Evolutionary conservation across 345 rosid genomes (phyloP), one percentile per base, ranked within the genome.

Genomic region (Salix arbutifolia): DNA sequence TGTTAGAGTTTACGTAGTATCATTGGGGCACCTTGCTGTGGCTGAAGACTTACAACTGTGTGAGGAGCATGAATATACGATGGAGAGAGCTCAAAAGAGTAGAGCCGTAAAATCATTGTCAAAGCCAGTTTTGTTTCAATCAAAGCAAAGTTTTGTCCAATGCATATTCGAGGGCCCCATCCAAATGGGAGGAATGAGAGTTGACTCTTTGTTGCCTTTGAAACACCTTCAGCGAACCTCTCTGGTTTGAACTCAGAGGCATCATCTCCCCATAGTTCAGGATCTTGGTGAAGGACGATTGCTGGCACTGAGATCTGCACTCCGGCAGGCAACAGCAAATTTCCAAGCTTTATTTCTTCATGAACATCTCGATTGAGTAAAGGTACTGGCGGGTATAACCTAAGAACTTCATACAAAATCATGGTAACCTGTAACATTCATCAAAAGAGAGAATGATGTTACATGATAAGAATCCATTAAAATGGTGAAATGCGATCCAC

Each of bases 111-210:
- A 48, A 87, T 81, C 88, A 87, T 81, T 48, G 87, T 87, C 74
- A 88, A 68, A 56, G 87, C 90, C 48, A 83, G 67, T 83, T 88
- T 89, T 1, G 89, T 90, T 82, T 91, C 96, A 5, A 88, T 19
- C 81, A 80, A n/a, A 2, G 88, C 84, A 77, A 89, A 89, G 74
- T 75, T 79, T 31, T 85, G 86, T 65, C 86, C 90, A 4, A 85
- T 58, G 46, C 91, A 88, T 19, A 65, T 85, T 58, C 87, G 73
- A 6, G 86, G 87, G 6, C 85, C 89, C 91, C 88, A 79, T 40
- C 87, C 75, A n/a, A 86, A 77, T 4, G 88, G 85, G 67, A 53
- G 79, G 77, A 82, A 82, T 8, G 80, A 82, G 42, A 28, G 14
- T 26, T 79, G 81, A 74, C 80, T 76, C 48, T 77, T 80, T 19